phyloP scores from a whole-genome alignment of 2,329 filamentous ascomycete species.

The Davidsoniella neocaledoniae region DNA sequence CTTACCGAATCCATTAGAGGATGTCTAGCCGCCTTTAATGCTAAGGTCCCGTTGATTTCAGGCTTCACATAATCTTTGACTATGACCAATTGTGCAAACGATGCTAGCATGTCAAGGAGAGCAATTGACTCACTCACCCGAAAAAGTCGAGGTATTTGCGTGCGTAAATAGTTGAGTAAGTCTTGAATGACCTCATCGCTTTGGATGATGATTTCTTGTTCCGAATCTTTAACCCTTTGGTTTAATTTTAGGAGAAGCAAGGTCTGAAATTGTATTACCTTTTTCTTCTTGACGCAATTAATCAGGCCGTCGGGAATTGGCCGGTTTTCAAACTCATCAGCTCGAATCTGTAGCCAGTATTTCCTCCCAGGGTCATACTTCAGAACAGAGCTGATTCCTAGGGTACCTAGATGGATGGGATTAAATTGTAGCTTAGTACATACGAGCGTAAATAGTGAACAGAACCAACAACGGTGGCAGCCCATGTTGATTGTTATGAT shows the following conservation, averaged over 20 bases:
- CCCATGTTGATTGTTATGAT: no score
- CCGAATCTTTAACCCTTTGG: slow-evolving; percentile 58
- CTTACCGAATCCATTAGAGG: slow-evolving; percentile 55
- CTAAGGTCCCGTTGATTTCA: slow-evolving; percentile 49
- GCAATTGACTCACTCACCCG: slow-evolving; percentile 73
- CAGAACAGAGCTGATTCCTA: slow-evolving; percentile 45
- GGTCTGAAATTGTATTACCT: slow-evolving; percentile 75
- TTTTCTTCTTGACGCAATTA: slow-evolving; percentile 56
- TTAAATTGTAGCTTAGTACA: not conserved
- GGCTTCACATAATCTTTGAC: slow-evolving; percentile 45
- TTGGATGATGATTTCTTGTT: slow-evolving; percentile 67
- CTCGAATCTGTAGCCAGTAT: slow-evolving; percentile 58
- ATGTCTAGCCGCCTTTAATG: slow-evolving; percentile 59
- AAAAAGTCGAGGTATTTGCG: slow-evolving; percentile 58
- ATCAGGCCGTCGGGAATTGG: slow-evolving; percentile 53
- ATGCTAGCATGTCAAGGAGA: slow-evolving; percentile 68
- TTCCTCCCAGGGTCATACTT: slow-evolving; percentile 63
- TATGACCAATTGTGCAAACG: slow-evolving; percentile 60
- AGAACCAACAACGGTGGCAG: no score
- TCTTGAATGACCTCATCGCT: slow-evolving; percentile 62
- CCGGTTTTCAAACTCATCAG: slow-evolving; percentile 43
- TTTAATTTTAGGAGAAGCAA: slow-evolving; percentile 69
- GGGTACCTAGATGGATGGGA: slow-evolving; percentile 25
- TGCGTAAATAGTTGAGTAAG: slow-evolving; percentile 55
- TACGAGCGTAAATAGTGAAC: not conserved